Evolutionary conservation across 352 stramenopile species (phyloP), one percentile per base, ranked within the genome.

Genomic region (Phytopythium kandeliae): DNA sequence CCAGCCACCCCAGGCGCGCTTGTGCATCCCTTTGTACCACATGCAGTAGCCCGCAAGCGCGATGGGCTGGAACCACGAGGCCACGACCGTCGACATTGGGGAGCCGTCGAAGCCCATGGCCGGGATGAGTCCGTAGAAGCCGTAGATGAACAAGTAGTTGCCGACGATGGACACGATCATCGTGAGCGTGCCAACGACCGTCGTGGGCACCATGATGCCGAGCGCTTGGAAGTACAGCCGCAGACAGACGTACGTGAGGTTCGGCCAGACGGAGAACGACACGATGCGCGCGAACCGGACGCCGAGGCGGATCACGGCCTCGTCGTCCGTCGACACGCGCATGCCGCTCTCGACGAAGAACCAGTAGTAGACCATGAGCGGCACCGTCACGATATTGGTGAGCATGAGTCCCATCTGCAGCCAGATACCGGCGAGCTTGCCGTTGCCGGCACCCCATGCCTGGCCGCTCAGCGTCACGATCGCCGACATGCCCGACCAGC

Each of bases 171-270:
- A 76, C 10, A 92, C 68, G 13, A 62, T 60, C 41, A 92, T 87
- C 22, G 81, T 89, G 13, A 85, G 45, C 17, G 72, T 66, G 11
- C 81, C 81, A 11, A 90, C 79, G 17, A 88, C 56, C 3, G 78
- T 92, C 4, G 83, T 86, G 12, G 81, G 76, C 3, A 70, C 67
- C 64, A 89, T 85, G 62, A 89, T 86, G 17, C 77, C 76, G 73
- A 93, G 89, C 0, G 78, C 82, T 55, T 93, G 82, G 60, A 93
- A 90, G 66, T 93, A 93, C 12, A 86, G 67, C 0, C 82, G 74
- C 47, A 89, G 62, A 53, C 81, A 92, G 4, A 74, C 81, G 62
- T 92, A 92, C 12, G 77, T 57, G 16, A 92, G 64, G n/a, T 72
- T 78, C 1, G 81, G 81, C 64, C 76, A 90, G 48, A 90, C 75